These are phyloP conservation scores for Austroboletus festivus DNA, from an alignment of 768 basidiomycete species.

Conservation along the genomic window DNA sequence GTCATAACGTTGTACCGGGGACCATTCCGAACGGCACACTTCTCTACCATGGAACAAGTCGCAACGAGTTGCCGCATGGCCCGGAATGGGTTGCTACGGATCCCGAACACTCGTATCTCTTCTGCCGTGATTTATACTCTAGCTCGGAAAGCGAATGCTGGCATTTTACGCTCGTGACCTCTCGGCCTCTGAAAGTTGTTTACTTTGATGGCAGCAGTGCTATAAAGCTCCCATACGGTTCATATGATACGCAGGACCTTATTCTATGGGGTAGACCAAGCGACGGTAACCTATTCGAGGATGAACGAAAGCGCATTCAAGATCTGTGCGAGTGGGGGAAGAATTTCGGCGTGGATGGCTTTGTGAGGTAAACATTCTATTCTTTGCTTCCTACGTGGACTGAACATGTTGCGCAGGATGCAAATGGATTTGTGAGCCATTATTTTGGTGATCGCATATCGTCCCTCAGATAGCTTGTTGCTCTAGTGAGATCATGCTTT, in stretches of 20 bases:
- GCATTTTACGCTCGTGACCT: slow-evolving; percentile 16
- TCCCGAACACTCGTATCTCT: slow-evolving; percentile 38
- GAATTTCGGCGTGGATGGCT: slow-evolving; percentile 41
- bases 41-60: slow-evolving; percentile 32
- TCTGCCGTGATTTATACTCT: slow-evolving; percentile 24
- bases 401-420: slow-evolving; percentile 14
- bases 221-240: slow-evolving; percentile 38
- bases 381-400: not conserved
- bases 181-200: slow-evolving; percentile 39
- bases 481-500: slow-evolving; percentile 37
- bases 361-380: slow-evolving; percentile 35
- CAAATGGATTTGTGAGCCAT: slow-evolving; percentile 32
- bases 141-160: slow-evolving; percentile 6
- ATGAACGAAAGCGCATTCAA: slow-evolving; percentile 34
- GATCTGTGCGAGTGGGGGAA: slow-evolving; percentile 46
- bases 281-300: slow-evolving; percentile 21
- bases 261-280: slow-evolving; percentile 37
- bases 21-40: slow-evolving; percentile 35
- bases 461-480: not conserved
- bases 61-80: slow-evolving; percentile 21
- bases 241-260: slow-evolving; percentile 49
- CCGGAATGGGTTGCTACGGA: slow-evolving; percentile 36
- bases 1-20: slow-evolving; percentile 30
- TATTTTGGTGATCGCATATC: not conserved
- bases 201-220: slow-evolving; percentile 55